Evolutionary conservation across 768 basidiomycete species (phyloP), one percentile per base, ranked within the genome.

Genomic region (Nidula microcarpa): DNA sequence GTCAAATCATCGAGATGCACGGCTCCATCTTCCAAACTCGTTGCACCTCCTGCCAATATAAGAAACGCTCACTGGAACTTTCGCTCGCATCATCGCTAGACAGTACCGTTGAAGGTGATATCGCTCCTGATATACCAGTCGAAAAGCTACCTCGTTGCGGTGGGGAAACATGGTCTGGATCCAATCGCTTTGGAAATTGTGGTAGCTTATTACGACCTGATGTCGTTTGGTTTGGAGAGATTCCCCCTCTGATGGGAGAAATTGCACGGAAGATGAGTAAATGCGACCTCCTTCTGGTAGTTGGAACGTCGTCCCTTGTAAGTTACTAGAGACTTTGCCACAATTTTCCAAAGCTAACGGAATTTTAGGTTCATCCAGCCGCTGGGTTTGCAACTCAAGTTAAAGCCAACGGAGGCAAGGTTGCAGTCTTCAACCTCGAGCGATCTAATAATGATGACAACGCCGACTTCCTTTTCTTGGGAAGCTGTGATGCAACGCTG

Each of bases 151-250:
- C 80, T 3, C 66, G 70, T 8, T 82, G 81, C 59, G 60, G 62
- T 2, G 64, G 67, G 49, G 23, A 30, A 30, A 2, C 23, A 30
- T 30, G 23, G 23, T 30, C 23, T 30, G 23, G 23, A 30, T 30
- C 23, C 4, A 30, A 30, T 30, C 23, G 23, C 23, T 30, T 30
- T 4, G 23, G 23, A 30, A 30, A 30, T 2, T 82, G 79, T 55
- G 67, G 68, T 5, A 61, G 64, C 8, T 68, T 84, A 11, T 67
- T 72, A 1, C 68, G 81, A 17, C 80, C 82, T 5, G 81, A 74
- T 3, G 80, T 84, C 4, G 79, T 84, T 1, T 84, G 82, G 81
- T 86, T 85, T 56, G 78, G 76, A 3, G 82, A 84, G 58, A 57
- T 16, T 35, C 74, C 77, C 1, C 56, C 65, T 9, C 59, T 72